phyloP scores from a whole-genome alignment of 345 rosid species.

The Eucalyptus regnans region DNA sequence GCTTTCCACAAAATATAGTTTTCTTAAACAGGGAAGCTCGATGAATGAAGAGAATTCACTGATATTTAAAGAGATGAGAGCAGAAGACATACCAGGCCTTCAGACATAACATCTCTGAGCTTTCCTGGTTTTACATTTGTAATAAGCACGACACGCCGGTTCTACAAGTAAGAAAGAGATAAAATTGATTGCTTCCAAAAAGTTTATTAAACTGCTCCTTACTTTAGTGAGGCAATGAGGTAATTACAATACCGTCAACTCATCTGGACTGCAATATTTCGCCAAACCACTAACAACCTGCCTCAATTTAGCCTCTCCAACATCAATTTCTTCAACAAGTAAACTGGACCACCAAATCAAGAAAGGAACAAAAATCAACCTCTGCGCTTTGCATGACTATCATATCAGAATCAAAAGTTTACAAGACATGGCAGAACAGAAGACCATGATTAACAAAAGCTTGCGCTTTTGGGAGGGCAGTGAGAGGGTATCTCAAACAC shows the following conservation, averaged over 20 bases:
- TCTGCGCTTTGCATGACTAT: neutral
- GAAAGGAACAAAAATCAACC: neutral
- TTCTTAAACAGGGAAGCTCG: neutral
- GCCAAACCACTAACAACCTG: conserved; percentile 99
- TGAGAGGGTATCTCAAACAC: conserved; percentile 3
- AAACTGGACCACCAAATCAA: conserved; percentile 39
- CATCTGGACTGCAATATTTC: conserved; percentile 73
- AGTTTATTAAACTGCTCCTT: neutral
- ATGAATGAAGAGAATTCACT: neutral
- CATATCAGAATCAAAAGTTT: neutral
- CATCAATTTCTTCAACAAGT: conserved; percentile 94
- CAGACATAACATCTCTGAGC: conserved; percentile 84
- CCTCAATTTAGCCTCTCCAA: conserved; percentile 77
- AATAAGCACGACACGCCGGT: conserved; percentile 65
- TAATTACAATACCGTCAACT: conserved; percentile 44
- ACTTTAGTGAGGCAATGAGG: neutral
- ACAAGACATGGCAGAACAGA: neutral
- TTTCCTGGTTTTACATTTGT: conserved; percentile 99
- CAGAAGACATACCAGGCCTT: conserved; percentile 74
- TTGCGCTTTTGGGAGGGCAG: neutral
- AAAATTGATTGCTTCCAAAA: neutral
- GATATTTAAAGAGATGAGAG: neutral
- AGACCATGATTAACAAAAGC: neutral
- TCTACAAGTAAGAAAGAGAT: conserved; percentile 35
- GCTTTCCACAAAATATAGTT: neutral